Conservation (phyloP, 305 asterid genomes). For the Solanum hybrid region DNA sequence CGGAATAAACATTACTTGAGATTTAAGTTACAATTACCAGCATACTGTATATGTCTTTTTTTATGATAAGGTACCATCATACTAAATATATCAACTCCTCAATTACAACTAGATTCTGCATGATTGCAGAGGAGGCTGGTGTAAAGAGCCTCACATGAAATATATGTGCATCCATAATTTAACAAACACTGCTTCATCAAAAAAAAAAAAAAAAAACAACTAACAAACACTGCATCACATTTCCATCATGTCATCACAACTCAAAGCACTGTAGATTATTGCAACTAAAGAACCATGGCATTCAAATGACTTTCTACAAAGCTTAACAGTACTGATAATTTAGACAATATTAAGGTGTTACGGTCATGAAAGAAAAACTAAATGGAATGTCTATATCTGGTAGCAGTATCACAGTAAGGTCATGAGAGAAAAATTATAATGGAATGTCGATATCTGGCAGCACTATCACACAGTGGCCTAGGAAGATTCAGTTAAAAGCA, state of each 20-base stretch:
- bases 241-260: not conserved
- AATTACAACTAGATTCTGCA: not conserved
- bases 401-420: not conserved
- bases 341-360: not conserved
- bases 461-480: not conserved
- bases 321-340: not conserved
- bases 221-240: not conserved
- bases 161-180: not conserved
- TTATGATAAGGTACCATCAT: not conserved
- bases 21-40: slow-evolving; percentile 1
- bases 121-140: not conserved
- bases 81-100: not conserved
- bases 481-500: not conserved
- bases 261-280: not conserved
- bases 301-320: not conserved
- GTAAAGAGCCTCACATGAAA: not conserved
- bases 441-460: not conserved
- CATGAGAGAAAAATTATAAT: not conserved
- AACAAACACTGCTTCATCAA: not conserved
- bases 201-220: not conserved
- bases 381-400: not conserved
- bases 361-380: not conserved
- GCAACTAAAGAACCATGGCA: not conserved
- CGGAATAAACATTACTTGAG: slow-evolving; percentile 21
- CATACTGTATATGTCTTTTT: not conserved